These are phyloP conservation scores for Claviceps spartinae DNA, from an alignment of 2,329 filamentous ascomycete genomes.

Conservation along the genomic window DNA sequence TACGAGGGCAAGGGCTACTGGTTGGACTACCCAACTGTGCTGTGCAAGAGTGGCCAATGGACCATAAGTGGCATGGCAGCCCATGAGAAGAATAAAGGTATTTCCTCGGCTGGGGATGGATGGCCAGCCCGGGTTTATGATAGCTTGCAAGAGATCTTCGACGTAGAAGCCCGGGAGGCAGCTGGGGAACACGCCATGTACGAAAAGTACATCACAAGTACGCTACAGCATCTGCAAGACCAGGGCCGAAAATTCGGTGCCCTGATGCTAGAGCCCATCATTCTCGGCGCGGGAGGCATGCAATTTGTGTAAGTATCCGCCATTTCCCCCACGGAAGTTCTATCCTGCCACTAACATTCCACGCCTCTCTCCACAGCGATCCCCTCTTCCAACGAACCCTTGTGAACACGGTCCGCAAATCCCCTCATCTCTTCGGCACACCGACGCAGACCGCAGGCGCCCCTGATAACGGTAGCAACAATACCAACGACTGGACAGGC, in stretches of 20 bases:
- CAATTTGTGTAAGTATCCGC: constrained; percentile 48
- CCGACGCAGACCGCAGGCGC: constrained; percentile 5
- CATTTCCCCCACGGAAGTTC: background rate
- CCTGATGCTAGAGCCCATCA: constrained; percentile 65
- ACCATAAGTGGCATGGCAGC: constrained; percentile 39
- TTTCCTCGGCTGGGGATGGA: no score
- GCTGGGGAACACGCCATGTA: constrained; percentile 39
- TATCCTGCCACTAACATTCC: background rate
- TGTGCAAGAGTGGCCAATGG: constrained; percentile 55
- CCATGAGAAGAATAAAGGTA: background rate
- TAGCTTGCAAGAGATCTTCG: constrained; percentile 44
- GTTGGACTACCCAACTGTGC: constrained; percentile 66
- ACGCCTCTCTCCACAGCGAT: constrained; percentile 36
- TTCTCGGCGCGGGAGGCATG: constrained; percentile 78
- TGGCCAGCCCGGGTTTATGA: constrained; percentile 25
- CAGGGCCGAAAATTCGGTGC: constrained; percentile 59
- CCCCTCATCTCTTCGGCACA: constrained; percentile 38
- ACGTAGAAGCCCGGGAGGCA: constrained; percentile 34
- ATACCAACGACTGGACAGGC: constrained; percentile 51
- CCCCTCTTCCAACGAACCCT: constrained; percentile 68
- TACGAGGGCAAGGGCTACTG: constrained; percentile 67
- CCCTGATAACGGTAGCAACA: constrained; percentile 9
- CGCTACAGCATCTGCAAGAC: constrained; percentile 35
- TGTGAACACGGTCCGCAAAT: constrained; percentile 50
- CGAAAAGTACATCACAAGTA: constrained; percentile 41